Conservation (phyloP, 129 eudicot species). For the Apium graveolens region DNA sequence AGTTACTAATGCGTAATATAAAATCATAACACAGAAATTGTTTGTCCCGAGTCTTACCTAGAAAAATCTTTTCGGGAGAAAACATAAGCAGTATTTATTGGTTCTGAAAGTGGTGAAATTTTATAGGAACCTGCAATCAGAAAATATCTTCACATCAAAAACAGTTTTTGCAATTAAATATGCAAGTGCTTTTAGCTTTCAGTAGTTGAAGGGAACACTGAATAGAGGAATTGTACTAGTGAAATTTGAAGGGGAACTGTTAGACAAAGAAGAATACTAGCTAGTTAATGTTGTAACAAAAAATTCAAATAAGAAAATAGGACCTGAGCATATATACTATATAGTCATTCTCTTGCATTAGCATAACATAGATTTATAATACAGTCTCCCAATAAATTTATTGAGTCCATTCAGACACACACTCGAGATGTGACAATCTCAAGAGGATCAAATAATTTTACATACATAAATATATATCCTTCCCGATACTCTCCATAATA, state of each 20-base stretch:
- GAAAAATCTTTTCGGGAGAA: constrained; percentile 89
- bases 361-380: background rate
- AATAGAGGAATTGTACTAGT: constrained; percentile 1
- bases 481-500: background rate
- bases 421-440: background rate
- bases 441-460: background rate
- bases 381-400: background rate
- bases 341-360: background rate
- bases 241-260: background rate
- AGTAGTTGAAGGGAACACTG: background rate
- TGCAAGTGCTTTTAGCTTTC: background rate
- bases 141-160: constrained; percentile 7
- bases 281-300: too few species aligned
- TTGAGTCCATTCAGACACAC: background rate
- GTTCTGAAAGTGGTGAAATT: constrained; percentile 56
- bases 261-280: background rate
- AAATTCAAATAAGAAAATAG: background rate
- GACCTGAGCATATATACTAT: background rate
- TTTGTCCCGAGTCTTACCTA: constrained; percentile 39
- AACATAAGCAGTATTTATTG: constrained; percentile 73
- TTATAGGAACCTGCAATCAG: constrained; percentile 68
- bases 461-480: background rate
- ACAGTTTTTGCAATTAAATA: background rate
- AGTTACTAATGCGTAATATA: background rate
- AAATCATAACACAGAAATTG: background rate